Conservation (phyloP, 768 basidiomycete genomes). For the Lanmaoa pseudosensibilis region DNA sequence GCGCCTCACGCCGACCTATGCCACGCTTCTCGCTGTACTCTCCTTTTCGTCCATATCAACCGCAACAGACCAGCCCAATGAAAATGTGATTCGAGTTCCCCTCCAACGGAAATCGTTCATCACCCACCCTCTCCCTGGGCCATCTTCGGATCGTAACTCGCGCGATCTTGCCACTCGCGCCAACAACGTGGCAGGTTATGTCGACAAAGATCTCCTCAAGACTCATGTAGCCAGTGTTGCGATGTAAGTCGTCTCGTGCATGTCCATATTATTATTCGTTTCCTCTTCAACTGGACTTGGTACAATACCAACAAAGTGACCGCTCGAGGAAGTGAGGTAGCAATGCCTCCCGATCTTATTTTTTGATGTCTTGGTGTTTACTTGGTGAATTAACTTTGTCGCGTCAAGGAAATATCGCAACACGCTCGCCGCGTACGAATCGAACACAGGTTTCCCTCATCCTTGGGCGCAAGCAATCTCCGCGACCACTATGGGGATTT, state of each 20-base stretch:
- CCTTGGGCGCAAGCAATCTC: slow-evolving; percentile 25
- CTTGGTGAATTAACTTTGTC: neutral
- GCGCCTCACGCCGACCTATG: slow-evolving; percentile 14
- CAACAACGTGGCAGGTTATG: slow-evolving; percentile 1
- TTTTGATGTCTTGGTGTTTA: neutral
- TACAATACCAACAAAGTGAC: neutral
- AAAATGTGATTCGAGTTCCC: slow-evolving; percentile 17
- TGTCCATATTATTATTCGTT: neutral
- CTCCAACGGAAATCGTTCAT: slow-evolving; percentile 25
- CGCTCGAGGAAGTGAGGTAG: neutral
- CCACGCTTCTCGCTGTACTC: slow-evolving; percentile 15
- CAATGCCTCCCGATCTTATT: neutral
- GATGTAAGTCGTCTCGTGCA: slow-evolving; percentile 17
- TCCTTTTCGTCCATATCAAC: slow-evolving; percentile 14
- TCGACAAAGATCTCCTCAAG: slow-evolving; percentile 13
- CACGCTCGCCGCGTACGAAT: slow-evolving; percentile 44
- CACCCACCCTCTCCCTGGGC: neutral
- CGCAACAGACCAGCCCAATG: slow-evolving; percentile 1
- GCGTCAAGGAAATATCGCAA: slow-evolving; percentile 41
- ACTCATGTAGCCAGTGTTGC: slow-evolving; percentile 14
- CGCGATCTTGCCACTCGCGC: neutral
- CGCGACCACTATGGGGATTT: neutral
- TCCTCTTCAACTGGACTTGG: neutral
- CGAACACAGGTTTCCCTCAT: slow-evolving; percentile 45
- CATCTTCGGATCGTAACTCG: neutral